Base-by-base conservation (phyloP, 2,329 filamentous ascomycete genomes). In the Aulographum hederae region DNA sequence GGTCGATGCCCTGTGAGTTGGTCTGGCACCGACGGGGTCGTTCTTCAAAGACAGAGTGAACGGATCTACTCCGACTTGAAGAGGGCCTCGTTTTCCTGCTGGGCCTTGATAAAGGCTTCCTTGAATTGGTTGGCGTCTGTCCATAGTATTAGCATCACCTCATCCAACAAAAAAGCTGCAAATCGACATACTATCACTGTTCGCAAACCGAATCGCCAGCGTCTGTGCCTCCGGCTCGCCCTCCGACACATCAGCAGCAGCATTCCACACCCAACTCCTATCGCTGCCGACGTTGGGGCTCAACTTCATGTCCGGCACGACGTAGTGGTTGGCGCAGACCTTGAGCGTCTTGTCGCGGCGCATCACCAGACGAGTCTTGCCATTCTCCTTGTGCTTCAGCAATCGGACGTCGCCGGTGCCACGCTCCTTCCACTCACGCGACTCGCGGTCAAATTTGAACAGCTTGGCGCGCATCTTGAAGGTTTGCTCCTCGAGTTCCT, bases 381-480 rank as follows among this genome's bases (percentile, higher is more conserved):
- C 74, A 57, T 93, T 94, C 67, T 94, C 85, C 71, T 84, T 89
- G 69, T 98, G 89, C 75, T 94, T 95, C 53, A 98, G 68, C 58
- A 98, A 69, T 51, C 86, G 74, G 41, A 95, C 85, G 49, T 95
- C 86, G 47, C 89, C 89, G 42, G 89, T 95, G 42, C 89, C 89
- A 53, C 89, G 78, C 73, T 98, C 89, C 70, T 95, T 98, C 89
- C 89, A 98, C 66, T 95, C 89, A 57, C 77, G 77, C 46, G 69
- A 72, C 33, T 93, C 82, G 46, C 79, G 73, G 60, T 93, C 77
- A 56, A 95, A 98, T 65, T 85, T 86, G 76, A 98, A 98, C 43
- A 98, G 78, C 73, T 98, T 98, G 52, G 89, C 89, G 48, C 89
- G 81, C 86, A 95, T 94, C 76, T 95, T 95, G 74, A 95, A 98